A percentile compares a stretch with the other conserved stretches of the same genome.
These are phyloP conservation scores for Stemphylium beticola DNA, from an alignment of 2,329 filamentous ascomycete genomes.

Conservation along the genomic window DNA sequence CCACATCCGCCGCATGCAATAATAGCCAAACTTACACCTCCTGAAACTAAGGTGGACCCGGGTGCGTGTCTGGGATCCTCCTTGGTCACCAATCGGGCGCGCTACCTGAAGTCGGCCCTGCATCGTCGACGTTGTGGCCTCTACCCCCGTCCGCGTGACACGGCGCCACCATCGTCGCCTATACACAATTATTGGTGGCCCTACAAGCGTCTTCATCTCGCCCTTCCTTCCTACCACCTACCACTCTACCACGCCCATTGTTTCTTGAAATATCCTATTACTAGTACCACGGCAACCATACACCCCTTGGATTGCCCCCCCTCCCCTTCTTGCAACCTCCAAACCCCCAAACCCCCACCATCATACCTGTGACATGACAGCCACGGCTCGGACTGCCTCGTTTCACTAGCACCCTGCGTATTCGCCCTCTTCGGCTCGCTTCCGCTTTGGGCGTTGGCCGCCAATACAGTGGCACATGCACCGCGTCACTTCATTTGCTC, in stretches of 20 bases:
- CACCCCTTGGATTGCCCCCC: no score
- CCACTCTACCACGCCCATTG: no score
- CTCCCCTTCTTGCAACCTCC: not conserved
- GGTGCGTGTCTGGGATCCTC: constrained; percentile 26
- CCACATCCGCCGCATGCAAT: constrained; percentile 13
- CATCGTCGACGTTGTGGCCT: constrained; percentile 27
- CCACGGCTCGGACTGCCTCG: constrained; percentile 16
- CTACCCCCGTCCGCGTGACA: constrained; percentile 16
- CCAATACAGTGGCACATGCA: constrained; percentile 25
- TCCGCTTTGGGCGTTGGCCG: constrained; percentile 25
- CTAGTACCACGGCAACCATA: not conserved
- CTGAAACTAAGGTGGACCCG: constrained; percentile 25
- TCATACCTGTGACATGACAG: not conserved
- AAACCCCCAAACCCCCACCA: not conserved
- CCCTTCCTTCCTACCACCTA: no score
- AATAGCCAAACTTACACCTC: constrained; percentile 27
- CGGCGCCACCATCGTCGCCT: constrained; percentile 5
- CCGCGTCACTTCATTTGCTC: constrained; percentile 25
- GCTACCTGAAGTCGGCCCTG: constrained; percentile 25
- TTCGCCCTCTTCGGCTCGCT: constrained; percentile 24
- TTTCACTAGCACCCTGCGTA: constrained; percentile 20
- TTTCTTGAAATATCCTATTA: not conserved
- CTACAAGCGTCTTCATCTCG: no score
- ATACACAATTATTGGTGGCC: constrained; percentile 10
- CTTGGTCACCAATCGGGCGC: constrained; percentile 26